These are phyloP conservation scores for Aphanomyces stellatus DNA, from an alignment of 352 stramenopile species.

Conservation along the genomic window DNA sequence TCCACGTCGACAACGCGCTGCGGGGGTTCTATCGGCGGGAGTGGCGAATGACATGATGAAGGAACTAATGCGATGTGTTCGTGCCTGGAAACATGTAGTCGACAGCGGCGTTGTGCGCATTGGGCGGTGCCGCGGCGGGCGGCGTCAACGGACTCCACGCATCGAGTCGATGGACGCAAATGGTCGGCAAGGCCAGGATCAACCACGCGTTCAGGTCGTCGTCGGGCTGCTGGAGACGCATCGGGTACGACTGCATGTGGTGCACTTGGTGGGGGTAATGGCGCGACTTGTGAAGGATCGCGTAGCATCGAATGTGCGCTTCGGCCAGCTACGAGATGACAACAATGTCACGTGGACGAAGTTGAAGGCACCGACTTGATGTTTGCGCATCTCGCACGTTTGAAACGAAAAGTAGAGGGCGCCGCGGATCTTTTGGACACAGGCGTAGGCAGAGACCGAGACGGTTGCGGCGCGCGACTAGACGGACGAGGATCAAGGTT, in stretches of 20 bases:
- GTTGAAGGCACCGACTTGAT: slow-evolving; percentile 39
- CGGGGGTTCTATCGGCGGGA: slow-evolving; percentile 32
- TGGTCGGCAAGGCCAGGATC: slow-evolving; percentile 81
- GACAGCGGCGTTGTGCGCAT: slow-evolving; percentile 44
- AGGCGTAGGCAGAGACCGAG: slow-evolving; percentile 88
- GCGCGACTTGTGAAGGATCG: slow-evolving; percentile 67
- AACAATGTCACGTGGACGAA: neutral
- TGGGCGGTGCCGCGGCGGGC: slow-evolving; percentile 34
- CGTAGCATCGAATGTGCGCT: slow-evolving; percentile 91
- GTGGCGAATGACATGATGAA: neutral
- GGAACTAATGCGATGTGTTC: no score
- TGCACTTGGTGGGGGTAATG: slow-evolving; percentile 55
- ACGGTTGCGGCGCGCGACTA: slow-evolving; percentile 86
- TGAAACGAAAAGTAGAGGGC: slow-evolving; percentile 92
- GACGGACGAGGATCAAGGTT: neutral
- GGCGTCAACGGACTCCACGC: slow-evolving; percentile 84
- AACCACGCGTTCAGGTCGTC: slow-evolving; percentile 88
- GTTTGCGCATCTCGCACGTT: slow-evolving; percentile 86
- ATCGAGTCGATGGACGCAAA: slow-evolving; percentile 92
- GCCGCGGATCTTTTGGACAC: slow-evolving; percentile 82
- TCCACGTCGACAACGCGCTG: slow-evolving; percentile 47
- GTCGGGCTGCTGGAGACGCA: slow-evolving; percentile 90
- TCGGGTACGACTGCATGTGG: slow-evolving; percentile 89
- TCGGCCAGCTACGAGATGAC: slow-evolving; percentile 66
- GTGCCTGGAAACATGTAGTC: slow-evolving; percentile 52